A percentile compares a stretch with the other conserved stretches of the same genome.
phyloP scores from a whole-genome alignment of 768 basidiomycete species.

The Leccinum disarticulatum region DNA sequence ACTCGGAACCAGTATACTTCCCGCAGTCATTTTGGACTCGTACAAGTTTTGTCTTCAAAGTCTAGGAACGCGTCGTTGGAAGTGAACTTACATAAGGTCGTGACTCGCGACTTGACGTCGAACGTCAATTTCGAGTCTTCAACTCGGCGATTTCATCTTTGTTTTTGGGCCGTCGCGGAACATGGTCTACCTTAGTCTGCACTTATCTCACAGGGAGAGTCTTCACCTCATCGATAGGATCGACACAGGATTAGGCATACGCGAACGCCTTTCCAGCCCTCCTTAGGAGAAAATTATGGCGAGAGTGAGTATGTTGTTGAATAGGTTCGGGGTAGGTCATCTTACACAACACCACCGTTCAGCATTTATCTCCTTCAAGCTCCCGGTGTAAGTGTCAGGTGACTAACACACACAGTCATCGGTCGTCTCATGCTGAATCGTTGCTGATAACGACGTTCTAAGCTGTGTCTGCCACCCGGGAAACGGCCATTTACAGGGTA shows the following conservation, averaged over 20 bases:
- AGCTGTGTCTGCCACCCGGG: conserved; percentile 33
- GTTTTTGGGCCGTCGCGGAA: conserved; percentile 31
- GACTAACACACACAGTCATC: too few species aligned
- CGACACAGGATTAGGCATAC: conserved; percentile 21
- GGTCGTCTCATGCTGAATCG: background rate
- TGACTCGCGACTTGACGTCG: too few species aligned
- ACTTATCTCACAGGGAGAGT: conserved; percentile 19
- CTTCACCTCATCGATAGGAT: conserved; percentile 40
- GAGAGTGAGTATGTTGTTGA: conserved; percentile 36
- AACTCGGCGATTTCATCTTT: too few species aligned
- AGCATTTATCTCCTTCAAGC: background rate
- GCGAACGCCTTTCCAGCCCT: conserved; percentile 32
- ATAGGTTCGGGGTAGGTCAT: too few species aligned
- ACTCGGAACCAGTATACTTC: too few species aligned
- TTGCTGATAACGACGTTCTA: conserved; percentile 11
- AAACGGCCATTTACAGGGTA: conserved; percentile 23
- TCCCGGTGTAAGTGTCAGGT: conserved; percentile 26
- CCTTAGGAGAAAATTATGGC: conserved; percentile 40
- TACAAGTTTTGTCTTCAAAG: too few species aligned
- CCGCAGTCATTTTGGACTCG: too few species aligned
- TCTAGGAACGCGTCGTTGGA: too few species aligned
- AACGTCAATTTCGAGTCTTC: too few species aligned
- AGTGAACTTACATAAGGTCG: too few species aligned
- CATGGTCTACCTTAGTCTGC: conserved; percentile 32
- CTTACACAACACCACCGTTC: conserved; percentile 32